Base-by-base conservation (phyloP, 2,329 filamentous ascomycete genomes). In the Bretziella fagacearum region DNA sequence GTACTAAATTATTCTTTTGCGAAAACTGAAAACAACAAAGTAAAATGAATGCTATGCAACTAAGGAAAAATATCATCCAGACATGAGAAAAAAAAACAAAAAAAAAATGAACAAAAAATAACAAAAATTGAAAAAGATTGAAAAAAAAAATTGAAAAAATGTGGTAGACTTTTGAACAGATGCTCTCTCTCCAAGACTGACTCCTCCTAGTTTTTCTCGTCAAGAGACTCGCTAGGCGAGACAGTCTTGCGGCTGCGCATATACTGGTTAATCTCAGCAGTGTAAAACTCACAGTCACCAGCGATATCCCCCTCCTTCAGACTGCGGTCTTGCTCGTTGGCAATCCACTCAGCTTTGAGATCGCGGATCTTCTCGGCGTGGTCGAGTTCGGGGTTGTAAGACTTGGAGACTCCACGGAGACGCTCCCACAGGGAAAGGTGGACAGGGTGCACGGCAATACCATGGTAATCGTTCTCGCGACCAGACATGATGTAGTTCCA, bases 391-490 rank as follows among this genome's bases (percentile, higher is more conserved):
- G 86, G 77, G 62, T 95, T 69, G 67, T 95, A 96, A 59, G 73
- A 61, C 69, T 91, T 93, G 62, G 80, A 77, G 15, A 81, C 72
- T 44, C 85, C 86, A 47, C 74, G 71, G 53, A 84, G 62, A 52
- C 84, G 79, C 71, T 96, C 89, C 81, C 84, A 96, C 44, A 87
- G 61, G 5, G 82, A 89, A 53, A 96, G 67, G 59, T 96, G 89
- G 61, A 81, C 75, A 41, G 84, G 81, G 69, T 96, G 86, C 51
- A 96, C 78, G 51, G 89, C 89, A 46, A 94, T 79, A 54, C 89
- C 89, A 65, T 94, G 87, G 68, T 96, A 96, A 42, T 95, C 84
- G 25, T 76, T 52, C 54, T 79, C 79, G 51, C 77, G 77, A 52
- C 85, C 86, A 2, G 75, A 69, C 51, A 84, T 80, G 60, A 96